Evolutionary conservation across 2,329 filamentous ascomycete genomes (phyloP).

Genomic region (Botryotinia narcissicola): DNA sequence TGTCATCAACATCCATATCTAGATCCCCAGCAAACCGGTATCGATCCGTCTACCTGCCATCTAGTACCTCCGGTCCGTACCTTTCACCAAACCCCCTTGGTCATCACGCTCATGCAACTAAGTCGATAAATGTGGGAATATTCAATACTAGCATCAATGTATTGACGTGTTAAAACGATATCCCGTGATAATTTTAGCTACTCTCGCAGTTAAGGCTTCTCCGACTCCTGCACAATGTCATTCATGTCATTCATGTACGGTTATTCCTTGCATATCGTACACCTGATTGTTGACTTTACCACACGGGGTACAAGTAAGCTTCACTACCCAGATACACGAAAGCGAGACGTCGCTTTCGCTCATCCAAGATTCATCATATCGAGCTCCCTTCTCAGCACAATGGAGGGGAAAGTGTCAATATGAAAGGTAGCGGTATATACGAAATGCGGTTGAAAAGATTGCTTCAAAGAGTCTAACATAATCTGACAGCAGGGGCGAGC

Average conservation of each 20-base stretch:
- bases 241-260: neutral
- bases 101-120: constrained; percentile 2
- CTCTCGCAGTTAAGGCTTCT: neutral
- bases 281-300: neutral
- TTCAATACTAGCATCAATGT: neutral
- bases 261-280: constrained; percentile 1
- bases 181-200: constrained; percentile 10
- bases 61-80: neutral
- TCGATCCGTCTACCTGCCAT: neutral
- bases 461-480: neutral
- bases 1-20: neutral
- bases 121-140: neutral
- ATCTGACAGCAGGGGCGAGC: neutral
- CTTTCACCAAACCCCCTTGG: neutral
- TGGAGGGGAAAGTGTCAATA: neutral
- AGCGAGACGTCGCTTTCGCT: neutral
- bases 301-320: neutral
- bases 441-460: neutral
- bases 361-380: neutral
- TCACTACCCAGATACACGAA: neutral
- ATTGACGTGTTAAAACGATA: neutral
- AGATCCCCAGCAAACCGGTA: neutral
- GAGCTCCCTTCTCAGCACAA: neutral
- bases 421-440: neutral
- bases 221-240: constrained; percentile 2